phyloP scores from a whole-genome alignment of 805 yeast genomes.

The Yarrowia sp. region DNA sequence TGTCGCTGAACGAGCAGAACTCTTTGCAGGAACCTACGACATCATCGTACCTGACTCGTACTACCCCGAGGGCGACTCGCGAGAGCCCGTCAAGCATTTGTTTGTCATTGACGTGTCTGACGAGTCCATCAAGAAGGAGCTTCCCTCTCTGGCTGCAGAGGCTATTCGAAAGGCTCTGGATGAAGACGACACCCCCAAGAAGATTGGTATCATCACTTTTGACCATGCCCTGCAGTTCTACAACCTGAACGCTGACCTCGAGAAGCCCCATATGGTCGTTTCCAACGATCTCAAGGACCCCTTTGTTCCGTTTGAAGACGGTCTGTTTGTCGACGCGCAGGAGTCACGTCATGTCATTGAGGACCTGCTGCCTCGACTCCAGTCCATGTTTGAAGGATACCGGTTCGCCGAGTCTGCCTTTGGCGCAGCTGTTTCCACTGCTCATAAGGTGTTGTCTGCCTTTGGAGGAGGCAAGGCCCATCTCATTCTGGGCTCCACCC shows the following conservation, averaged over 20 bases:
- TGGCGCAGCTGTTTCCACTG: slow-evolving; percentile 75
- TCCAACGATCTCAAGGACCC: slow-evolving; percentile 72
- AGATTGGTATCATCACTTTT: slow-evolving; percentile 69
- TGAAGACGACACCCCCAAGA: slow-evolving; percentile 41
- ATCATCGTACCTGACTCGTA: slow-evolving; percentile 72
- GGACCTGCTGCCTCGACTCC: slow-evolving; percentile 61
- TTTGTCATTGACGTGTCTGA: slow-evolving; percentile 69
- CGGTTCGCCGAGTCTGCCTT: slow-evolving; percentile 60
- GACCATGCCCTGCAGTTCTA: slow-evolving; percentile 71
- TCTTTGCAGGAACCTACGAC: slow-evolving; percentile 81
- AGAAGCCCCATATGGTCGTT: slow-evolving; percentile 55
- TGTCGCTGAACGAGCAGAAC: slow-evolving; percentile 63
- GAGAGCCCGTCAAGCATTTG: slow-evolving; percentile 60
- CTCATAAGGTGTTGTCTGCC: slow-evolving; percentile 53
- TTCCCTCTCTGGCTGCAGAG: slow-evolving; percentile 63
- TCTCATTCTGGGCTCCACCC: slow-evolving; percentile 62
- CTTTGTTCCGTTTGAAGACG: slow-evolving; percentile 71
- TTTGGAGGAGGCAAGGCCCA: slow-evolving; percentile 73
- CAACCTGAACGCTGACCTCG: slow-evolving; percentile 55
- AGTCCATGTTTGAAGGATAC: slow-evolving; percentile 43
- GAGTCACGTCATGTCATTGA: slow-evolving; percentile 64
- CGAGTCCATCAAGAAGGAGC: slow-evolving; percentile 54
- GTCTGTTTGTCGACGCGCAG: slow-evolving; percentile 75
- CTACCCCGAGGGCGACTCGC: slow-evolving; percentile 44
- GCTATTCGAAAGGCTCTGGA: slow-evolving; percentile 60